Base-by-base conservation (phyloP, 176 grass and related monocot genomes). In the Olyra latifolia region DNA sequence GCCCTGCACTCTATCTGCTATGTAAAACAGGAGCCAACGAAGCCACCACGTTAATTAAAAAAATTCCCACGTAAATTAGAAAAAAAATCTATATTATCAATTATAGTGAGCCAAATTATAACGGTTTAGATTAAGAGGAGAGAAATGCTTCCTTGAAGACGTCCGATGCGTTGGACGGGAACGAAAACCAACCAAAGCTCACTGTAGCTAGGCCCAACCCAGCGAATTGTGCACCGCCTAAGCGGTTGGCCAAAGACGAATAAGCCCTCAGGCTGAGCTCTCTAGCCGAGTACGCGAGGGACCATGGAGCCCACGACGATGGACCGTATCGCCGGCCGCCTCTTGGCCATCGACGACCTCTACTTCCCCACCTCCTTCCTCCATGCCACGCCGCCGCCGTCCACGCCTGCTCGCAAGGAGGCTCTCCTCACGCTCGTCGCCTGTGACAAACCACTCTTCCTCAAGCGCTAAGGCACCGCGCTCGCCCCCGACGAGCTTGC, bases 391-490 rank as follows among this genome's bases (percentile, higher is more conserved):
- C 29, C 88, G 3, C 76, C 81, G 24, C 80, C 82, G 8, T 20
- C 83, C 32, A 13, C 66, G 22, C 8, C 75, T 8, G 20, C 11
- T 4, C 86, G 91, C 39, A 80, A 76, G 59, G 78, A 72, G 10
- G 76, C 85, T 11, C 95, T 94, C 17, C 79, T 84, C 60, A 80
- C 87, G 11, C 95, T 97, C 15, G 85, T 97, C 15, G 72, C 85
- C 41, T 92, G 95, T 62, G 95, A 98, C 62, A 89, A 87, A 22
- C 78, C 89, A 40, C 89, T 98, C 82, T 94, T 98, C 82, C 89
- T 98, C 60, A 92, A 97, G 83, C 88, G 95, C 43, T 94, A 98
- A 69, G 92, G 95, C 13, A 40, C 88, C 8, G 35, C 79, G 39
- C 85, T 98, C 0, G 79, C 65, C 6, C 7, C 80, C 3, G 76